A percentile compares a stretch with the other conserved stretches of the same genome.
Evolutionary conservation across 768 basidiomycete genomes (phyloP).

Genomic region (Calvatia gigantea): DNA sequence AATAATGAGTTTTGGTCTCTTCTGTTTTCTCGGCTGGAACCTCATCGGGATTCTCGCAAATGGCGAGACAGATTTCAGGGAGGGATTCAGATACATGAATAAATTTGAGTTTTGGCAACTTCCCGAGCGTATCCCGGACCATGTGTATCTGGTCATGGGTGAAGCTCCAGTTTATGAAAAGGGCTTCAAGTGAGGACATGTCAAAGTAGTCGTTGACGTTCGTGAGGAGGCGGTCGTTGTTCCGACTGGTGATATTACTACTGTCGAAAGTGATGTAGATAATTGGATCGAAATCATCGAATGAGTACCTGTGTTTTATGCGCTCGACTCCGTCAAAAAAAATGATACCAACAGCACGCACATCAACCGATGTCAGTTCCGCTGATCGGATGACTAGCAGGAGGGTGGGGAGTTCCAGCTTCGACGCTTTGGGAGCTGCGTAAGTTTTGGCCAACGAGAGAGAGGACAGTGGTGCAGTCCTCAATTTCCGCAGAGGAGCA

Average conservation of each 20-base stretch:
- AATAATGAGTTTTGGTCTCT: neutral
- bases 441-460: neutral
- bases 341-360: neutral
- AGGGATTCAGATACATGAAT: neutral
- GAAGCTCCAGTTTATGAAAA: neutral
- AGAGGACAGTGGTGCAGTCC: neutral
- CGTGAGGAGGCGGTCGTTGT: neutral
- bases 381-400: neutral
- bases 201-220: neutral
- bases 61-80: neutral
- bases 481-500: neutral
- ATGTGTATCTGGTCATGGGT: neutral
- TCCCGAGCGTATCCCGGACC: neutral
- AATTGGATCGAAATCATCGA: neutral
- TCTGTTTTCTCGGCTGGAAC: too few relatives aligned
- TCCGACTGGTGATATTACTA: neutral
- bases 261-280: neutral
- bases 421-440: too few relatives aligned
- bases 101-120: neutral
- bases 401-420: neutral
- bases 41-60: neutral
- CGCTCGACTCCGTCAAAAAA: neutral
- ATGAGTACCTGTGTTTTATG: too few relatives aligned
- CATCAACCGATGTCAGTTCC: neutral
- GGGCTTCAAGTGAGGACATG: neutral